These are phyloP conservation scores for Ceratocystis colombiana DNA, from an alignment of 2,329 filamentous ascomycete genomes.

Conservation along the genomic window DNA sequence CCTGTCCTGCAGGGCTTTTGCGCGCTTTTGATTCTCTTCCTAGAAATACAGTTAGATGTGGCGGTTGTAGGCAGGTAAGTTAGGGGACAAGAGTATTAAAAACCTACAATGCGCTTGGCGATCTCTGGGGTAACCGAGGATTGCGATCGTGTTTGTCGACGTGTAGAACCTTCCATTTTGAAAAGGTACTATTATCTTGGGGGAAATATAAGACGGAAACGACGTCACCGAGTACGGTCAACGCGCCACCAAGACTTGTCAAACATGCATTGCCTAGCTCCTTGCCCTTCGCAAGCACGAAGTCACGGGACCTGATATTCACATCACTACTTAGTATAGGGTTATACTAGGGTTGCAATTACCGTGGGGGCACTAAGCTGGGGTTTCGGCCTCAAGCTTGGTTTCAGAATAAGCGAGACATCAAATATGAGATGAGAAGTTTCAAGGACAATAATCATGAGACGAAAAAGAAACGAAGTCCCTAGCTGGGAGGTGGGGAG, in stretches of 20 bases:
- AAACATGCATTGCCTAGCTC: not conserved
- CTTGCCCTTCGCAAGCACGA: constrained; percentile 4
- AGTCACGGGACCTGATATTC: constrained; percentile 13
- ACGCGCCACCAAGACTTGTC: not conserved
- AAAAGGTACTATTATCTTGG: not conserved
- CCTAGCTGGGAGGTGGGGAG: not conserved
- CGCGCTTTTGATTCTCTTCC: constrained; percentile 80
- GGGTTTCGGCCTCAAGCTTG: not conserved
- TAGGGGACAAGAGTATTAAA: constrained; percentile 13
- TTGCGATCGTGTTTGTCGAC: constrained; percentile 12
- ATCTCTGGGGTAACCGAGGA: constrained; percentile 41
- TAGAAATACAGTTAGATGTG: constrained; percentile 31
- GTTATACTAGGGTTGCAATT: not conserved
- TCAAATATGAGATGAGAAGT: constrained; percentile 16
- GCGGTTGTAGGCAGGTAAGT: constrained; percentile 24
- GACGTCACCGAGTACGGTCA: constrained; percentile 1
- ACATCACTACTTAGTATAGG: not conserved
- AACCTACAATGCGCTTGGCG: constrained; percentile 45
- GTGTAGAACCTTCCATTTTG: constrained; percentile 15
- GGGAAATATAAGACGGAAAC: not conserved
- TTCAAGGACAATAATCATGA: constrained; percentile 10
- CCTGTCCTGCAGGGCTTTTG: constrained; percentile 74
- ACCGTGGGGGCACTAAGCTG: not conserved
- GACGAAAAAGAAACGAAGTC: constrained; percentile 3
- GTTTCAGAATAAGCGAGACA: constrained; percentile 8